A percentile compares a stretch with the other conserved stretches of the same genome.
phyloP scores from a whole-genome alignment of 208 protist genomes.

The Trypanosoma caninum region DNA sequence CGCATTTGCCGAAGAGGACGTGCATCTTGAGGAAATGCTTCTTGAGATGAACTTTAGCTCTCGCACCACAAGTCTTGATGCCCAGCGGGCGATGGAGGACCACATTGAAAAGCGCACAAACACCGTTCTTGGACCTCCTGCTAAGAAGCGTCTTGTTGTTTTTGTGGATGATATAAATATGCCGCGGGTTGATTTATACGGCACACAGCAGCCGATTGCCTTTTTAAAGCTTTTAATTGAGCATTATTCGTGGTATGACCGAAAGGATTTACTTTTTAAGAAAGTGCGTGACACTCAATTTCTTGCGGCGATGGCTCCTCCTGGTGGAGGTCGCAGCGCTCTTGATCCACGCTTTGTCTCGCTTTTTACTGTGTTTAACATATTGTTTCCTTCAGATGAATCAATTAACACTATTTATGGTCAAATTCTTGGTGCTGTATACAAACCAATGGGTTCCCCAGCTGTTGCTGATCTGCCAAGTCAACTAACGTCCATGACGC shows the following conservation, averaged over 20 bases:
- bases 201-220: slow-evolving; percentile 98
- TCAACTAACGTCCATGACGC: slow-evolving; percentile 90
- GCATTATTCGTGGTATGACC: slow-evolving; percentile 95
- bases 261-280: slow-evolving; percentile 96
- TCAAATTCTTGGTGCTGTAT: slow-evolving; percentile 92
- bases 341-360: slow-evolving; percentile 98
- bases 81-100: slow-evolving; percentile 96
- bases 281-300: slow-evolving; percentile 95
- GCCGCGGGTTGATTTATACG: slow-evolving; percentile 97
- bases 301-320: slow-evolving; percentile 96
- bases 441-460: slow-evolving; percentile 66
- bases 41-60: slow-evolving; percentile 97
- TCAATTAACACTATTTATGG: slow-evolving; percentile 97
- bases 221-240: slow-evolving; percentile 98
- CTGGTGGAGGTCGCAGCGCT: slow-evolving; percentile 95
- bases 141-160: slow-evolving; percentile 95
- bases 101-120: slow-evolving; percentile 97
- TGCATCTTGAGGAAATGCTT: slow-evolving; percentile 87
- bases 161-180: slow-evolving; percentile 99
- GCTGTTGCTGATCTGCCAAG: slow-evolving; percentile 36
- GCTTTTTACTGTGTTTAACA: slow-evolving; percentile 97
- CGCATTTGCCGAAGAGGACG: slow-evolving; percentile 38
- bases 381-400: slow-evolving; percentile 95
- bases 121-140: slow-evolving; percentile 93
- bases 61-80: slow-evolving; percentile 94